A percentile compares a stretch with the other conserved stretches of the same genome.
These are phyloP conservation scores for Leishmania amazonensis DNA, from an alignment of 208 protist species.

Conservation along the genomic window DNA sequence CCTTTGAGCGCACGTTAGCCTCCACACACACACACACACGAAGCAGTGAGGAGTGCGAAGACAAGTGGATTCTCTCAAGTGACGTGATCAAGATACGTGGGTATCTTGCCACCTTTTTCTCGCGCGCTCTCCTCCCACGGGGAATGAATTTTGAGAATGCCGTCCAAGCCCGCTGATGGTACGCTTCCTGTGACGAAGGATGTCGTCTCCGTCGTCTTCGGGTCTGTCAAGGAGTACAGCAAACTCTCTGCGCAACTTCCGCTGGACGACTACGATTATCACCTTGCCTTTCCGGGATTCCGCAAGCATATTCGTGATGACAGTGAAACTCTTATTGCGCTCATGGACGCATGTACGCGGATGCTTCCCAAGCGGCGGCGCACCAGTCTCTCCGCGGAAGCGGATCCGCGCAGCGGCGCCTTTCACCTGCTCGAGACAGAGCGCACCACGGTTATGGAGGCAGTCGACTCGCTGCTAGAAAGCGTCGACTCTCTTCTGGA, in stretches of 20 bases:
- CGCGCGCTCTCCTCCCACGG: too few relatives aligned
- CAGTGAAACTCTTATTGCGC: conserved; percentile 47
- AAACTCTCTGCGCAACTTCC: conserved; percentile 60
- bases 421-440: conserved; percentile 44
- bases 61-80: too few relatives aligned
- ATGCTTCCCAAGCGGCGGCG: conserved; percentile 75
- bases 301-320: conserved; percentile 59
- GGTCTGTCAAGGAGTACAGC: conserved; percentile 72
- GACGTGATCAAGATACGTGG: neutral
- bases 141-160: neutral
- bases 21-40: too few relatives aligned
- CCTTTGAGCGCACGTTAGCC: too few relatives aligned
- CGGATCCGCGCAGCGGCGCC: conserved; percentile 17
- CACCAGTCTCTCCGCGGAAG: conserved; percentile 22
- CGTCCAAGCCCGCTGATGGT: conserved; percentile 11
- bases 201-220: conserved; percentile 65
- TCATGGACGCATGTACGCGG: conserved; percentile 74
- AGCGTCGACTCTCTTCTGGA: conserved; percentile 85
- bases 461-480: conserved; percentile 83
- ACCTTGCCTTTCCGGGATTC: conserved; percentile 83
- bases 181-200: conserved; percentile 53
- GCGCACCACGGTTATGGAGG: conserved; percentile 79
- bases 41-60: too few relatives aligned
- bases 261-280: conserved; percentile 81
- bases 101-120: neutral